A percentile compares a stretch with the other conserved stretches of the same genome.
Evolutionary conservation across 208 protist species (phyloP).

Genomic region (Jaenimonas drosophilae): DNA sequence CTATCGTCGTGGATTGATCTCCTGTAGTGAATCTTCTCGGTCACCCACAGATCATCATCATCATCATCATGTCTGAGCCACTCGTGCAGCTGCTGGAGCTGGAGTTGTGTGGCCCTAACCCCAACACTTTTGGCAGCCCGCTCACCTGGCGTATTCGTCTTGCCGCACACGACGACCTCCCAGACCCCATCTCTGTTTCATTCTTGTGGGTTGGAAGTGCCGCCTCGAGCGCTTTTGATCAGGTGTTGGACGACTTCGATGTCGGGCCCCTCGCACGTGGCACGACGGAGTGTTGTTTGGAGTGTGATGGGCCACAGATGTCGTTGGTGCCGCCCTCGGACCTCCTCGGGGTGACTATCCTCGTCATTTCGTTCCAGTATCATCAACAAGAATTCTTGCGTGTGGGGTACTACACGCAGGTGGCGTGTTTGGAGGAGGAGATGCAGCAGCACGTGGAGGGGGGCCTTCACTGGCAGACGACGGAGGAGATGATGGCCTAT

Average conservation of each 20-base stretch:
- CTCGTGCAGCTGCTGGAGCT: slow-evolving; percentile 84
- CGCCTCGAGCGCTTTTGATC: slow-evolving; percentile 90
- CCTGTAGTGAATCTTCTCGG: too few species aligned
- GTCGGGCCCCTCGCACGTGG: slow-evolving; percentile 93
- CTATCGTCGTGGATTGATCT: too few species aligned
- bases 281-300: slow-evolving; percentile 91
- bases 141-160: slow-evolving; percentile 77
- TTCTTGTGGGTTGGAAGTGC: slow-evolving; percentile 97
- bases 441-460: slow-evolving; percentile 45
- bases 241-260: slow-evolving; percentile 94
- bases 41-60: too few species aligned
- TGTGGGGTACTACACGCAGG: slow-evolving; percentile 97
- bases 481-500: too few species aligned
- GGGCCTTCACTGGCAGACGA: too few species aligned
- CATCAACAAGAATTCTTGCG: slow-evolving; percentile 93
- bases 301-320: slow-evolving; percentile 89
- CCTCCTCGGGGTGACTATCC: slow-evolving; percentile 93
- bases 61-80: slow-evolving; percentile 37
- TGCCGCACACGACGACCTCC: slow-evolving; percentile 37
- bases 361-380: slow-evolving; percentile 96
- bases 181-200: slow-evolving; percentile 92
- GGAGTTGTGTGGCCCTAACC: slow-evolving; percentile 77
- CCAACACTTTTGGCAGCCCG: slow-evolving; percentile 31
- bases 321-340: slow-evolving; percentile 87
- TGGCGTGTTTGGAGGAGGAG: slow-evolving; percentile 83